Evolutionary conservation across 2,329 filamentous ascomycete species (phyloP).

Genomic region (Periconia sp.): DNA sequence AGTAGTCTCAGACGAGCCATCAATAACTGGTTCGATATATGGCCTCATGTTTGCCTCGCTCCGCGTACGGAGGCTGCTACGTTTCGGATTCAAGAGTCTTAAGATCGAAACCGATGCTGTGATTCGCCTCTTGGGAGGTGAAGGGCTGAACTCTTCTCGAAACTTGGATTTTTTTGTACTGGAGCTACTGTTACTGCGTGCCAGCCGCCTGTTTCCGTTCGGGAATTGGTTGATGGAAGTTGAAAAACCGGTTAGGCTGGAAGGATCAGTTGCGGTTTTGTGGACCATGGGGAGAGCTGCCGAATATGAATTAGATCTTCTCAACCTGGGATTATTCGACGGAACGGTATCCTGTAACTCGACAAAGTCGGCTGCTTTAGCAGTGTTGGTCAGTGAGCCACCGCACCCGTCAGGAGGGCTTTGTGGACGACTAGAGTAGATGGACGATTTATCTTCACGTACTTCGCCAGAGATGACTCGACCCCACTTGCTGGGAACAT

Average conservation of each 20-base stretch:
- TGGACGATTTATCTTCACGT: slow-evolving; percentile 33
- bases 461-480: slow-evolving; percentile 25
- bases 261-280: slow-evolving; percentile 4
- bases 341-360: slow-evolving; percentile 10
- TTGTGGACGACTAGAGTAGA: slow-evolving; percentile 44
- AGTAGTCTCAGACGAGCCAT: slow-evolving; percentile 23
- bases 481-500: slow-evolving; percentile 42
- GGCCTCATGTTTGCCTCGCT: slow-evolving; percentile 31
- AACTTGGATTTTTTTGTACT: slow-evolving; percentile 39
- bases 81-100: slow-evolving; percentile 33
- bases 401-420: slow-evolving; percentile 37
- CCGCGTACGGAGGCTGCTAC: slow-evolving; percentile 30
- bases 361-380: slow-evolving; percentile 6
- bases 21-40: slow-evolving; percentile 10
- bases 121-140: slow-evolving; percentile 29
- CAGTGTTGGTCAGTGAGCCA: slow-evolving; percentile 24
- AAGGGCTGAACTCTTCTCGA: slow-evolving; percentile 38
- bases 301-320: slow-evolving; percentile 24
- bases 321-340: slow-evolving; percentile 9
- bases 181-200: slow-evolving; percentile 32
- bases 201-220: slow-evolving; percentile 1
- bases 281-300: slow-evolving; percentile 18
- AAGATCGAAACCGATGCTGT: slow-evolving; percentile 29
- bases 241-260: background rate
- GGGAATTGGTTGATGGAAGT: background rate